A percentile compares a stretch with the other conserved stretches of the same genome.
These are phyloP conservation scores for Colletotrichum endophyticum DNA, from an alignment of 2,329 filamentous ascomycete genomes.

Conservation along the genomic window DNA sequence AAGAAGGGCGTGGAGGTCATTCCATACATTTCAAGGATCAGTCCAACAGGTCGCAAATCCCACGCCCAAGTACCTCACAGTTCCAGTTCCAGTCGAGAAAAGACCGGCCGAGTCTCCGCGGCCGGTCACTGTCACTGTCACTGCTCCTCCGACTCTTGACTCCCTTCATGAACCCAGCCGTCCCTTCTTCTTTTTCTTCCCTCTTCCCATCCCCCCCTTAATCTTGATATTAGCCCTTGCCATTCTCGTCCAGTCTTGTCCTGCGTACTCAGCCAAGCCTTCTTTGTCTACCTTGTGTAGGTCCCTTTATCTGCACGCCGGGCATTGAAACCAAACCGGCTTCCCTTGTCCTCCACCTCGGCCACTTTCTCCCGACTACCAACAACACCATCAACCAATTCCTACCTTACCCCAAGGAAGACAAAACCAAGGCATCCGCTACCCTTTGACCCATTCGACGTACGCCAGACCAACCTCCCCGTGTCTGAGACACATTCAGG, in stretches of 20 bases:
- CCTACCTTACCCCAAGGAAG: not conserved
- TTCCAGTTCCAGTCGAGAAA: not conserved
- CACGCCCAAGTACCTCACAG: not conserved
- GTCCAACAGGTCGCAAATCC: not conserved
- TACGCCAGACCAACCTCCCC: not conserved
- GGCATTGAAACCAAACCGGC: conserved; percentile 6
- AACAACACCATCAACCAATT: not conserved
- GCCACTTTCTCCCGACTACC: not conserved
- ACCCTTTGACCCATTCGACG: not conserved
- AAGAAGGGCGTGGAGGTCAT: not conserved
- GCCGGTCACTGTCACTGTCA: not conserved
- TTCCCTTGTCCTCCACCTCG: not conserved
- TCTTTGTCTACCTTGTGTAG: not conserved
- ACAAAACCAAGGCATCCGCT: not conserved
- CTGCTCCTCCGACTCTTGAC: not conserved
- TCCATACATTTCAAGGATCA: not conserved
- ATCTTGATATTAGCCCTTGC: conserved; percentile 1
- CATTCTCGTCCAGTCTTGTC: not conserved
- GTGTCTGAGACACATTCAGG: not conserved
- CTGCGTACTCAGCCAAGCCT: not conserved
- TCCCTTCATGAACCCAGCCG: not conserved
- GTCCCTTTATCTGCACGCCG: not conserved
- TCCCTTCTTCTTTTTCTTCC: not conserved
- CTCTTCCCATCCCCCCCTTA: not conserved
- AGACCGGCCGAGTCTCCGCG: not conserved